Evolutionary conservation across 108 stramenopile species (phyloP), one percentile per base, ranked within the genome.

Genomic region (Halocafeteria seosinensis): DNA sequence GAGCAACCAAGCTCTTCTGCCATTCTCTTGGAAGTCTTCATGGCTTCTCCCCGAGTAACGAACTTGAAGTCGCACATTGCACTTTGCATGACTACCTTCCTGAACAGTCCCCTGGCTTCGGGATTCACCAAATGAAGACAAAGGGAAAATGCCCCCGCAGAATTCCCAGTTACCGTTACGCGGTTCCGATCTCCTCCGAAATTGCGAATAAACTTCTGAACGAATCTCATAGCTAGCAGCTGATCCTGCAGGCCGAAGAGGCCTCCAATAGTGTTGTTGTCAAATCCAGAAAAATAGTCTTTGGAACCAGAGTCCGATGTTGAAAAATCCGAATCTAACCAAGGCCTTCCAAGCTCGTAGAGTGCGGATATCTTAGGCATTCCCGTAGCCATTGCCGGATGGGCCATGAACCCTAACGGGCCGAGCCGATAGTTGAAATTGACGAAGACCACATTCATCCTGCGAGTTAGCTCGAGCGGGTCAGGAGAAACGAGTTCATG

Each of bases 111-210:
- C 42, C 17, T n/a, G 17, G n/a, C n/a, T 17, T 17, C 17, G 42
- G 42, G 42, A n/a, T 47, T n/a, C 17, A n/a, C n/a, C 17, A 47
- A n/a, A 47, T 47, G 42, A 31, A 55, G 32, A 31, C 53, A 55
- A 8, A 55, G 53, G 30, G 53, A 55, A 8, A 73, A 55, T 33
- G 71, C 76, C n/a, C 89, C 89, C 0, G 87, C 85, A 60, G 53
- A 81, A 37, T 72, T 80, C 27, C 89, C 89, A 69, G 86, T 86
- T 0, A 90, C 55, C 5, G 85, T 88, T 35, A 90, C 83, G 55
- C 71, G 67, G 38, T 75, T 50, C 13, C 85, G 78, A 74, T 90
- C 84, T 30, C 89, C 89, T n/a, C 89, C 87, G 76, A 90, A 90
- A 13, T 71, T 50, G 17, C 57, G 61, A 66, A 88, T 87, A 62